Evolutionary conservation across 345 rosid species (phyloP).

Genomic region (Pugionium cornutum): DNA sequence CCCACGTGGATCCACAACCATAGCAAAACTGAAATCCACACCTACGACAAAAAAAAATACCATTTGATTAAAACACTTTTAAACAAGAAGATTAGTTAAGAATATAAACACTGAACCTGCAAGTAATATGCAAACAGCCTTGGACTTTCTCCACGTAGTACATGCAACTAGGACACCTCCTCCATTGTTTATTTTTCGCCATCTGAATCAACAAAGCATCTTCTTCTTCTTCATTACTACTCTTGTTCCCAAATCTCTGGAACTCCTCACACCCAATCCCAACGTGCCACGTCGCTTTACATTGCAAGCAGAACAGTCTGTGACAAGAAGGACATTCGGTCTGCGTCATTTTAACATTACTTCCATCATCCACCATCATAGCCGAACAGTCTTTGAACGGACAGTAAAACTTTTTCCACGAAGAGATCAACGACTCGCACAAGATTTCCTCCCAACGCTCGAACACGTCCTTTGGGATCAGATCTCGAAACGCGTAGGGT

Average conservation of each 20-base stretch:
- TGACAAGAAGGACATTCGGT: constrained; percentile 70
- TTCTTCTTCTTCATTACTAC: constrained; percentile 11
- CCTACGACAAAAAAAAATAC: constrained; percentile 21
- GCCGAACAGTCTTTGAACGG: constrained; percentile 76
- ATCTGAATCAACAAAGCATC: constrained; percentile 47
- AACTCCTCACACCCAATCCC: constrained; percentile 44
- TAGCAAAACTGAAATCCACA: constrained; percentile 49
- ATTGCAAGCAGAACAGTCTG: constrained; percentile 36
- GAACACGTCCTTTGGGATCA: constrained; percentile 49
- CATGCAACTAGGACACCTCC: constrained; percentile 46
- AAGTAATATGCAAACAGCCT: constrained; percentile 47
- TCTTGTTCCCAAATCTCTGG: constrained; percentile 37
- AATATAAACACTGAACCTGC: constrained; percentile 42
- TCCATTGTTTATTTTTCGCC: constrained; percentile 52
- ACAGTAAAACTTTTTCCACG: constrained; percentile 52
- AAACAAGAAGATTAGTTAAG: too few species aligned
- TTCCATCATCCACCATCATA: constrained; percentile 44
- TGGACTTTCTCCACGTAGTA: constrained; percentile 43
- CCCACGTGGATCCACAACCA: constrained; percentile 45
- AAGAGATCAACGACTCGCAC: constrained; percentile 47
- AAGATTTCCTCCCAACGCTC: constrained; percentile 58
- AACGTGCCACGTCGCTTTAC: constrained; percentile 34
- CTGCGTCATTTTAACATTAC: constrained; percentile 44
- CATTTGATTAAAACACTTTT: too few species aligned
- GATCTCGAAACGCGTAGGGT: constrained; percentile 45